Evolutionary conservation across 352 stramenopile species (phyloP).

Genomic region (Phytophthora pinifolia): DNA sequence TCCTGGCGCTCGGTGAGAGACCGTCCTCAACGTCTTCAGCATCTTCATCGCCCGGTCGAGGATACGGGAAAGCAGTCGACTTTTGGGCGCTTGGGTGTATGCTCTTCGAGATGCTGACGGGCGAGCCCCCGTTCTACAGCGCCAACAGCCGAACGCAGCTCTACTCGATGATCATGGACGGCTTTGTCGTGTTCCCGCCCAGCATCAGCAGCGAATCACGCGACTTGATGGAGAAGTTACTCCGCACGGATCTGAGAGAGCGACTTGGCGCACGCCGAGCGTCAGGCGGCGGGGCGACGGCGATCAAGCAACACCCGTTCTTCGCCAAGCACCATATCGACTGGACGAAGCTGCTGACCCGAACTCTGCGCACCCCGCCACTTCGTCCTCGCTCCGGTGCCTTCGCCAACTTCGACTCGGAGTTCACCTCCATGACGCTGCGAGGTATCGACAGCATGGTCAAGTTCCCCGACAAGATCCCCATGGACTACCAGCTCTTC

Average conservation of each 20-base stretch:
- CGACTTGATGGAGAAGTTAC: slow-evolving; percentile 52
- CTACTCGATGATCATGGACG: slow-evolving; percentile 62
- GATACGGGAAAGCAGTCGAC: slow-evolving; percentile 88
- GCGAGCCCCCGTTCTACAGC: slow-evolving; percentile 84
- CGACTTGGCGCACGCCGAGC: slow-evolving; percentile 50
- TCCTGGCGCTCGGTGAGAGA: slow-evolving; percentile 53
- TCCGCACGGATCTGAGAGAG: slow-evolving; percentile 53
- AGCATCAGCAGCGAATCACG: slow-evolving; percentile 50
- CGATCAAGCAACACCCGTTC: slow-evolving; percentile 68
- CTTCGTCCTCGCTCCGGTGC: slow-evolving; percentile 66
- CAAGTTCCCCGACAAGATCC: slow-evolving; percentile 73
- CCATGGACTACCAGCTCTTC: slow-evolving; percentile 83
- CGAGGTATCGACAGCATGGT: slow-evolving; percentile 70
- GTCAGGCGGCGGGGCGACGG: slow-evolving; percentile 29
- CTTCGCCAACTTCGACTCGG: slow-evolving; percentile 83
- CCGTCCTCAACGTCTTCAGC: slow-evolving; percentile 16
- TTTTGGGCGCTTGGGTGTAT: slow-evolving; percentile 88
- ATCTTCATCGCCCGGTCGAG: slow-evolving; percentile 30
- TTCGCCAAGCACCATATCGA: slow-evolving; percentile 65
- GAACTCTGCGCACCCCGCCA: slow-evolving; percentile 46
- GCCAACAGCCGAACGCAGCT: slow-evolving; percentile 59
- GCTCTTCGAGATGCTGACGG: slow-evolving; percentile 91
- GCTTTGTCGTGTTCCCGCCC: slow-evolving; percentile 46
- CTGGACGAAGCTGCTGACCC: slow-evolving; percentile 52
- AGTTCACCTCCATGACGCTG: slow-evolving; percentile 86